Evolutionary conservation across 2,329 filamentous ascomycete genomes (phyloP), one percentile per base, ranked within the genome.

Genomic region (Fusarium nelsonii): DNA sequence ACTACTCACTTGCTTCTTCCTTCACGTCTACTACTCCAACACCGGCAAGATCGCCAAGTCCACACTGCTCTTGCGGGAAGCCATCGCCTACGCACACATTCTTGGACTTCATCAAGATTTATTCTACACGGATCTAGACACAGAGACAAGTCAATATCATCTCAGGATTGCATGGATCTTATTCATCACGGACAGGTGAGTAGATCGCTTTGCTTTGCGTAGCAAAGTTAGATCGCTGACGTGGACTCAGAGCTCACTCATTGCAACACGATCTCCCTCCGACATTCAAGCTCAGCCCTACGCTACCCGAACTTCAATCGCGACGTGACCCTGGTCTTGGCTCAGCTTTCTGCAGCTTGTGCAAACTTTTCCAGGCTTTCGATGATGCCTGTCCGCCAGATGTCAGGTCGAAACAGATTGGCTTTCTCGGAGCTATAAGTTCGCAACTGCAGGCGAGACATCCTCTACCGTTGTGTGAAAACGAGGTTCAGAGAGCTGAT

Each of bases 131-230:
- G 63, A 65, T 4, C 11, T 61, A 16, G 9, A 37, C 3, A 11
- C 44, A 0, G 23, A 46, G 6, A 8, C 8, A 2, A 28, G 14
- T 8, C 63, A 65, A 11, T 50, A 65, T 30, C 8, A 65, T 45
- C 63, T 65, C 10, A 61, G 63, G 7, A 65, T 65, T 15, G 63
- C 63, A 2, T 65, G 63, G 63, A 45, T 65, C 5, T 15, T 65
- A 2, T 65, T 65, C 34, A 65, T 65, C 12, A 65, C 63, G 1
- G 63, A 65, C 4, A 62, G 60, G 57, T 62, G 4, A 33, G 30
- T 40, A 4, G 4, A 18, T 11, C 8, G 9, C 2, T 3, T 23
- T n/a, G 11, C n/a, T 3, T 7, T 39, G 26, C 0, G 26, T 16
- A 9, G 6, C 16, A 4, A 8, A 2, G 8, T 12, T 10, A 2